phyloP scores from a whole-genome alignment of 352 stramenopile species.

The Phytophthora chlamydospora region DNA sequence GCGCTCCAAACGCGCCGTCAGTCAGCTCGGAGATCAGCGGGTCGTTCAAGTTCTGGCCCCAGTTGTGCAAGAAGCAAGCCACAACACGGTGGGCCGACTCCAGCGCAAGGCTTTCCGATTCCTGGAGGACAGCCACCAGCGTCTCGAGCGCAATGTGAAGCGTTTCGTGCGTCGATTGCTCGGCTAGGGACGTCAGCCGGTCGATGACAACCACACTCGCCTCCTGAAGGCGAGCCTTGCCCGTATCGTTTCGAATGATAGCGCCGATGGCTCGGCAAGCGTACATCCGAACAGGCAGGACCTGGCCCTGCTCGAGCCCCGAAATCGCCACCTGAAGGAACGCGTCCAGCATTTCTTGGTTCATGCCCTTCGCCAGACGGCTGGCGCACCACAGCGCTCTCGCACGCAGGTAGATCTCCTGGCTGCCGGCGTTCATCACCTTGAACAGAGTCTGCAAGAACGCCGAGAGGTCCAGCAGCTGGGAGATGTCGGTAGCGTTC shows the following conservation, averaged over 20 bases:
- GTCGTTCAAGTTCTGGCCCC: slow-evolving; percentile 75
- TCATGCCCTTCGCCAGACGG: slow-evolving; percentile 74
- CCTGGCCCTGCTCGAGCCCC: slow-evolving; percentile 68
- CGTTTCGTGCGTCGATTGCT: slow-evolving; percentile 69
- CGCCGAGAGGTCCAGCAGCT: slow-evolving; percentile 58
- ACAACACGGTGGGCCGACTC: slow-evolving; percentile 55
- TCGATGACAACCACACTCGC: slow-evolving; percentile 58
- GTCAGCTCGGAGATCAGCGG: slow-evolving; percentile 77
- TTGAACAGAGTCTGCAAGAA: slow-evolving; percentile 83
- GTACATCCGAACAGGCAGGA: slow-evolving; percentile 81
- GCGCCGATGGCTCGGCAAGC: slow-evolving; percentile 76
- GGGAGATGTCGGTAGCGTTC: slow-evolving; percentile 47
- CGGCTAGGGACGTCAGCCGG: slow-evolving; percentile 60
- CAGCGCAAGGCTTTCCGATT: slow-evolving; percentile 44
- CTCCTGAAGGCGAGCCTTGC: slow-evolving; percentile 63
- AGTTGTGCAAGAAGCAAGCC: slow-evolving; percentile 70
- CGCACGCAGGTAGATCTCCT: slow-evolving; percentile 80
- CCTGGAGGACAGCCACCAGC: slow-evolving; percentile 73
- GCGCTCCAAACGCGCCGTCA: slow-evolving; percentile 66
- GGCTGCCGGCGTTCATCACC: slow-evolving; percentile 67
- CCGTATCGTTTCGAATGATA: slow-evolving; percentile 66
- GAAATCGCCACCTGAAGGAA: slow-evolving; percentile 81
- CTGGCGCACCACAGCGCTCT: slow-evolving; percentile 85
- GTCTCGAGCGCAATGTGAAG: slow-evolving; percentile 83
- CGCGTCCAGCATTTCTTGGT: slow-evolving; percentile 65